Conservation (phyloP, 345 rosid species). For the Moricandia arvensis region DNA sequence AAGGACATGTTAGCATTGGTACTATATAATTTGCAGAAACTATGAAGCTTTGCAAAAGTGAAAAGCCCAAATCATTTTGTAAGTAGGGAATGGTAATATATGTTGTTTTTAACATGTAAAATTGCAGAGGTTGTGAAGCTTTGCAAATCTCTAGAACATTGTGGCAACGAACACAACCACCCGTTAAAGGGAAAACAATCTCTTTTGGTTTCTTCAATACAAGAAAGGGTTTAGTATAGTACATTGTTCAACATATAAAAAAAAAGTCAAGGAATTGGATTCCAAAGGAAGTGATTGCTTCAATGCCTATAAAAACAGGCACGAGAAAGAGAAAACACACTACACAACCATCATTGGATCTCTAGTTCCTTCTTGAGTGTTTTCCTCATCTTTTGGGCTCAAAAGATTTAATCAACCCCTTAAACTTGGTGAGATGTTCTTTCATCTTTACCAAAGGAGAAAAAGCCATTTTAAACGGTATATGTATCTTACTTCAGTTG, state of each 20-base stretch:
- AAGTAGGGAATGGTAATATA: no score
- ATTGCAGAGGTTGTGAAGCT: background rate
- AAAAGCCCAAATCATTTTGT: no score
- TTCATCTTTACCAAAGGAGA: conserved; percentile 26
- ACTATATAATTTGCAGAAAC: no score
- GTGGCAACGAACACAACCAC: background rate
- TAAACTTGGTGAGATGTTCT: conserved; percentile 32
- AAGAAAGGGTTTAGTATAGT: conserved; percentile 11
- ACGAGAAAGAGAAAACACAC: conserved; percentile 23
- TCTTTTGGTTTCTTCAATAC: conserved; percentile 12
- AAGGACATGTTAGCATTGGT: no score
- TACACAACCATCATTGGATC: background rate
- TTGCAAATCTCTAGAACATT: background rate
- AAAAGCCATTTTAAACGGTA: background rate
- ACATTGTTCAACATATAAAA: conserved; percentile 12
- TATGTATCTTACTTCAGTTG: conserved; percentile 22
- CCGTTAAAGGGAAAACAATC: conserved; percentile 14
- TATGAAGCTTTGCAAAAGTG: no score
- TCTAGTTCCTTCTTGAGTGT: conserved; percentile 17
- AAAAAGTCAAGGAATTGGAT: conserved; percentile 11
- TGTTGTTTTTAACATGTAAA: background rate
- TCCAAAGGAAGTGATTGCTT: conserved; percentile 22
- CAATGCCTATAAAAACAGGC: conserved; percentile 36
- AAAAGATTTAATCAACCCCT: conserved; percentile 12
- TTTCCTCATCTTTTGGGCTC: conserved; percentile 19